Conservation (phyloP, 176 grass and related monocot genomes). For the Aegilops sharonensis region DNA sequence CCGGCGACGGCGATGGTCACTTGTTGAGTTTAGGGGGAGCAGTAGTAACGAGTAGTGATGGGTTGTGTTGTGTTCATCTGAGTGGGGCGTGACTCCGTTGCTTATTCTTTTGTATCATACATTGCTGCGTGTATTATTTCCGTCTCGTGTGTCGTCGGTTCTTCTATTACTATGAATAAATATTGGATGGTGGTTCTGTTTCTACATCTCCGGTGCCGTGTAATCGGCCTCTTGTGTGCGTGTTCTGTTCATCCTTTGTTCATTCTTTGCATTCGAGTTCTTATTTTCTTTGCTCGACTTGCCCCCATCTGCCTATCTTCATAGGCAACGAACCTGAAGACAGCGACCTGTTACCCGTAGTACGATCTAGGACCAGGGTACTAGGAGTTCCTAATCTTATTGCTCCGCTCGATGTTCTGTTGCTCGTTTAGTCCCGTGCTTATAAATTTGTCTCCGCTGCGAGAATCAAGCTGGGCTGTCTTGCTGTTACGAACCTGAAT, state of each 20-base stretch:
- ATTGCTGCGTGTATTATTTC: conserved; percentile 23
- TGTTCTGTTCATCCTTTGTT: not conserved
- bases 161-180: conserved; percentile 48
- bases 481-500: too few species aligned
- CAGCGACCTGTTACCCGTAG: not conserved
- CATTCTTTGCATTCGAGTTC: not conserved
- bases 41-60: not conserved
- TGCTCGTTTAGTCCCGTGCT: not conserved
- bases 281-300: too few species aligned
- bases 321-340: not conserved
- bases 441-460: not conserved
- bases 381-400: not conserved
- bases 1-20: not conserved
- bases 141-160: not conserved
- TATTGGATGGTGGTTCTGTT: not conserved
- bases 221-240: not conserved
- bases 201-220: too few species aligned
- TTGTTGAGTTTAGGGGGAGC: conserved; percentile 3
- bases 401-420: too few species aligned
- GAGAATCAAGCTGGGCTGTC: not conserved
- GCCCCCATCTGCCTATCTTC: too few species aligned
- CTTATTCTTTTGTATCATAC: conserved; percentile 58
- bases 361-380: not conserved
- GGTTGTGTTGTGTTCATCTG: not conserved
- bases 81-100: not conserved